Conservation (phyloP, 192 early-diverging fungal genomes). For the Coemansia sp. region DNA sequence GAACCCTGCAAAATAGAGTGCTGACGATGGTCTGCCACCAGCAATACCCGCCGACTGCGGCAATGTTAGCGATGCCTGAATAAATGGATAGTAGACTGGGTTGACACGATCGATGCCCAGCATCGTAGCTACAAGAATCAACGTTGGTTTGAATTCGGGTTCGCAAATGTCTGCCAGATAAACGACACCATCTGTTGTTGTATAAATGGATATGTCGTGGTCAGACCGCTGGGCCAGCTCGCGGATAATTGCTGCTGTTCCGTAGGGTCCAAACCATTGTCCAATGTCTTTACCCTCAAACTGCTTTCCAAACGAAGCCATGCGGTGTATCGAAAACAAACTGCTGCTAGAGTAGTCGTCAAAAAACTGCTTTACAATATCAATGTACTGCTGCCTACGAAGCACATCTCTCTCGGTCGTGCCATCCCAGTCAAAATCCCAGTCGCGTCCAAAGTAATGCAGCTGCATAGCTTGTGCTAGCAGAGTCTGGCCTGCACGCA, state of each 20-base stretch:
- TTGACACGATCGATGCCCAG: conserved; percentile 91
- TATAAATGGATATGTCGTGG: conserved; percentile 62
- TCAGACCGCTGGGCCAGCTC: conserved; percentile 16
- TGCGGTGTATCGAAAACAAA: conserved; percentile 90
- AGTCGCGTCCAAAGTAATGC: conserved; percentile 69
- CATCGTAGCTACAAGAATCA: conserved; percentile 84
- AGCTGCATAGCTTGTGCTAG: conserved; percentile 79
- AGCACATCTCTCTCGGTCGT: conserved; percentile 9
- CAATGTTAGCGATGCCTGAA: conserved; percentile 71
- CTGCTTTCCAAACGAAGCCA: conserved; percentile 79
- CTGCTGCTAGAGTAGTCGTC: conserved; percentile 68
- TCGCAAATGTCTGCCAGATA: conserved; percentile 56
- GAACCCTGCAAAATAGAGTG: conserved; percentile 87
- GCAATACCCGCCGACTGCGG: conserved; percentile 87
- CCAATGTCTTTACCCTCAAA: conserved; percentile 85
- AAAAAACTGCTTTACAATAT: conserved; percentile 77
- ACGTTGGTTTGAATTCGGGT: conserved; percentile 58
- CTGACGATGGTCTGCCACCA: conserved; percentile 93
- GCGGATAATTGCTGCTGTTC: conserved; percentile 22
- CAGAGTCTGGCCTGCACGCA: conserved; percentile 90
- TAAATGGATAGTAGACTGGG: conserved; percentile 71
- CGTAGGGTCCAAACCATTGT: conserved; percentile 96
- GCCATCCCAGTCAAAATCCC: conserved; percentile 24
- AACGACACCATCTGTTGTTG: conserved; percentile 80
- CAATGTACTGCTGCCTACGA: conserved; percentile 18